These are phyloP conservation scores for Daedalea quercina DNA, from an alignment of 768 basidiomycete species.

Conservation along the genomic window DNA sequence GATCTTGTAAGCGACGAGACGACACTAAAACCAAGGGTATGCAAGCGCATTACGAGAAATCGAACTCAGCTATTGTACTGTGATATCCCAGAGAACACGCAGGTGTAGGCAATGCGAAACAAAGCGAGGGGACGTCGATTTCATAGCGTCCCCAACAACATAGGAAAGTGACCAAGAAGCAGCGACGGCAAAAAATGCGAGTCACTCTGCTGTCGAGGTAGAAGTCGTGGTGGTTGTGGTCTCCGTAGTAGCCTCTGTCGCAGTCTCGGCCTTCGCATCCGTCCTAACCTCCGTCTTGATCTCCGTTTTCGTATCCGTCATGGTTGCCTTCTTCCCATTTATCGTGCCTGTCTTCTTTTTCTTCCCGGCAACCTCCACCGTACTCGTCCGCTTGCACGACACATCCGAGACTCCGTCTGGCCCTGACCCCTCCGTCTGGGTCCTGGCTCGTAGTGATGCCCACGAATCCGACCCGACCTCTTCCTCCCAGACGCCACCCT, in stretches of 20 bases:
- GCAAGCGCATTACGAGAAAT: no score
- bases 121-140: not conserved
- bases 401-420: not conserved
- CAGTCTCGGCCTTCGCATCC: not conserved
- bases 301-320: not conserved
- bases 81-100: no score
- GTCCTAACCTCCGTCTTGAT: not conserved
- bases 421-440: not conserved
- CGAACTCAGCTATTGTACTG: no score
- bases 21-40: no score
- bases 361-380: not conserved
- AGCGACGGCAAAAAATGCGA: not conserved
- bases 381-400: conserved; percentile 1
- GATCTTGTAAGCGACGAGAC: no score
- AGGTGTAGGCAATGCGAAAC: no score
- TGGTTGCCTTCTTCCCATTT: not conserved
- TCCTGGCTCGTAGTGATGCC: conserved; percentile 5
- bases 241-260: not conserved
- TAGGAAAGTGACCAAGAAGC: not conserved
- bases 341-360: not conserved
- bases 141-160: not conserved
- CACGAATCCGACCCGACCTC: conserved; percentile 7
- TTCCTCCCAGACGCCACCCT: conserved; percentile 14
- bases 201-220: not conserved
- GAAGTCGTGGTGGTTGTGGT: not conserved